These are phyloP conservation scores for Symbiodinium natans DNA, from an alignment of 73 alveolate species.

Conservation along the genomic window DNA sequence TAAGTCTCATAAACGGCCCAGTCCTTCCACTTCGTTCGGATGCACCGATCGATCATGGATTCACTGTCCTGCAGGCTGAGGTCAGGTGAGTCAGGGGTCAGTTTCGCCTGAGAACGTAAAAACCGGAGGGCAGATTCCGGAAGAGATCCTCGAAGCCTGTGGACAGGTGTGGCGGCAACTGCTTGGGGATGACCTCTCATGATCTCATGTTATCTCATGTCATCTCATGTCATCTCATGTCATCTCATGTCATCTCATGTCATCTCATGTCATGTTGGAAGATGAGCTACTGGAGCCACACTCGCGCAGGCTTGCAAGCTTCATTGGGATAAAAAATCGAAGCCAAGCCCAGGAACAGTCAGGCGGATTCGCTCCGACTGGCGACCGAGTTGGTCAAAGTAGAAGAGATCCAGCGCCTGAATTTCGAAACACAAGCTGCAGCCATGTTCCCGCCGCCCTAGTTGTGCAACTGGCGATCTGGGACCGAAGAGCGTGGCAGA, in stretches of 20 bases:
- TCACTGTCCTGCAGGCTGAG: slow-evolving; percentile 40
- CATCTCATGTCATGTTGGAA: no score
- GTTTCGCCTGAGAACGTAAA: neutral
- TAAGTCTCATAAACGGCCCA: no score
- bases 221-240: no score
- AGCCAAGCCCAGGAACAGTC: slow-evolving; percentile 17
- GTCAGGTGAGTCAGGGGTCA: neutral
- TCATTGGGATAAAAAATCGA: neutral
- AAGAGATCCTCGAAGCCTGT: slow-evolving; percentile 65
- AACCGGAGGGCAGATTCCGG: neutral
- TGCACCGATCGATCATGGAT: slow-evolving; percentile 95
- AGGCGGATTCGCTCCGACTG: slow-evolving; percentile 95
- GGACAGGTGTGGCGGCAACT: slow-evolving; percentile 83
- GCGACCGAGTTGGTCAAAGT: slow-evolving; percentile 95
- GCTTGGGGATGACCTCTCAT: slow-evolving; percentile 46
- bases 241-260: no score
- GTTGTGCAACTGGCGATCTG: no score
- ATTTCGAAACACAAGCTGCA: neutral
- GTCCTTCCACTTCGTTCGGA: slow-evolving; percentile 95
- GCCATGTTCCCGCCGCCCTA: no score
- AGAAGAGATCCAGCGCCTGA: slow-evolving; percentile 92
- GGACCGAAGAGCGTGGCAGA: no score
- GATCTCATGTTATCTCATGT: neutral
- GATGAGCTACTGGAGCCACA: no score
- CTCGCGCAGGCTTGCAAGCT: no score